phyloP scores from a whole-genome alignment of 495 filamentous ascomycete genomes.

The Aspergillus cristatus region DNA sequence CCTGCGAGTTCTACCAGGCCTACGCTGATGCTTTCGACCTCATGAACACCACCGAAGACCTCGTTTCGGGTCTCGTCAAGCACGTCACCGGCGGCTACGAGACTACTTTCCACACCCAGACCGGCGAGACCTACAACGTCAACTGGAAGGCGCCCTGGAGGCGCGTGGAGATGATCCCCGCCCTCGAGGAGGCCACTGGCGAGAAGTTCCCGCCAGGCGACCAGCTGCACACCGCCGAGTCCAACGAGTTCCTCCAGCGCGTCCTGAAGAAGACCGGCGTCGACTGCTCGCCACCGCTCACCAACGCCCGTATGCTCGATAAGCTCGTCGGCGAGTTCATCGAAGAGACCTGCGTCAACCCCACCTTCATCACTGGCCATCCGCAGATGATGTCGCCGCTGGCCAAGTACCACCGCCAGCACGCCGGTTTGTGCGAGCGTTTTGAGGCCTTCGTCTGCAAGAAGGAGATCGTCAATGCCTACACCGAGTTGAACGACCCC shows the following conservation, averaged over 20 bases:
- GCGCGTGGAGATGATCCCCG: constrained; percentile 92
- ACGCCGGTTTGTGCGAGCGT: constrained; percentile 82
- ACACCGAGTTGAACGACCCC: constrained; percentile 97
- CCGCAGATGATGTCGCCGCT: constrained; percentile 97
- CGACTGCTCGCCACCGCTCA: constrained; percentile 81
- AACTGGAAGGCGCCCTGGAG: constrained; percentile 97
- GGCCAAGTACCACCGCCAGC: constrained; percentile 83
- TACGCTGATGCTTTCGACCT: constrained; percentile 90
- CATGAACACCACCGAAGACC: constrained; percentile 89
- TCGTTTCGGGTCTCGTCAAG: constrained; percentile 89
- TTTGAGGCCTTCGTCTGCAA: constrained; percentile 97
- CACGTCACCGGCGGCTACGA: constrained; percentile 73
- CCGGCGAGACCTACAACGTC: constrained; percentile 75
- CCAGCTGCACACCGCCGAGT: constrained; percentile 82
- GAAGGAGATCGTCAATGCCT: constrained; percentile 94
- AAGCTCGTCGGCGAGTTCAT: constrained; percentile 95
- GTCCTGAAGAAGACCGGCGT: constrained; percentile 83
- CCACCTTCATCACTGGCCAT: constrained; percentile 90
- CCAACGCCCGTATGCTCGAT: constrained; percentile 96
- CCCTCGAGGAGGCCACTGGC: constrained; percentile 77
- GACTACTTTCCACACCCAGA: constrained; percentile 74
- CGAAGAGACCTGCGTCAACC: constrained; percentile 87
- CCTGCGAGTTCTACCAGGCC: constrained; percentile 94
- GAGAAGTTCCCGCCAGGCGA: constrained; percentile 88
- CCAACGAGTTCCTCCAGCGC: constrained; percentile 73